phyloP scores from a whole-genome alignment of 345 rosid genomes.

The Eucalyptus coolabah region DNA sequence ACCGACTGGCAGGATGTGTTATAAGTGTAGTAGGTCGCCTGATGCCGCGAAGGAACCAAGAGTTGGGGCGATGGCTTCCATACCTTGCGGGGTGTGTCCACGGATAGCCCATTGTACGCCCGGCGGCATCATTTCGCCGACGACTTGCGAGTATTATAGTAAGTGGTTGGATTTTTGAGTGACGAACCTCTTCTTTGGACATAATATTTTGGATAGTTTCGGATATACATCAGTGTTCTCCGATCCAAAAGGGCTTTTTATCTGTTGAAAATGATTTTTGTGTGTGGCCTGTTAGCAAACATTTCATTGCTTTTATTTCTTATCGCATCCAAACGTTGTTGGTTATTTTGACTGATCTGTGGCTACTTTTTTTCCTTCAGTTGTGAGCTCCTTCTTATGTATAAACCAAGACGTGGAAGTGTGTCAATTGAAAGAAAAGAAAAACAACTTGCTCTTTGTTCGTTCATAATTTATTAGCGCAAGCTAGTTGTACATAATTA shows the following conservation, averaged over 20 bases:
- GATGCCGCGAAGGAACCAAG: conserved; percentile 19
- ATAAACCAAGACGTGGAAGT: background rate
- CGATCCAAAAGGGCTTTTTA: background rate
- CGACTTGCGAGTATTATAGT: conserved; percentile 42
- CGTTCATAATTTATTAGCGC: background rate
- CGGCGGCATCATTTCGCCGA: conserved; percentile 56
- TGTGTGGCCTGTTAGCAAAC: background rate
- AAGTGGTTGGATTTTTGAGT: conserved; percentile 69
- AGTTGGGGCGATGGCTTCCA: conserved; percentile 44
- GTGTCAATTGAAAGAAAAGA: background rate
- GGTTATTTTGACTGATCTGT: background rate
- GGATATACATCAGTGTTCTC: background rate
- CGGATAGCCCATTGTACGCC: conserved; percentile 48
- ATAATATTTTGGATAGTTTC: background rate
- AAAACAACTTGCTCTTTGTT: background rate
- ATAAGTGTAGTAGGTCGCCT: conserved; percentile 13
- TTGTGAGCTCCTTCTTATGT: background rate
- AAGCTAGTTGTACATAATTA: background rate
- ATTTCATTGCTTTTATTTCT: background rate
- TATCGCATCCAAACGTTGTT: background rate
- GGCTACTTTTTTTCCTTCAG: background rate
- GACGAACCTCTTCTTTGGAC: background rate
- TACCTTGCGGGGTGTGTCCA: conserved; percentile 87
- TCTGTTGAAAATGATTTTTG: background rate
- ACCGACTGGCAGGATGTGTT: conserved; percentile 40